A percentile compares a stretch with the other conserved stretches of the same genome.
Evolutionary conservation across 2,329 filamentous ascomycete species (phyloP).

Genomic region (Apiospora rasikravindrae): DNA sequence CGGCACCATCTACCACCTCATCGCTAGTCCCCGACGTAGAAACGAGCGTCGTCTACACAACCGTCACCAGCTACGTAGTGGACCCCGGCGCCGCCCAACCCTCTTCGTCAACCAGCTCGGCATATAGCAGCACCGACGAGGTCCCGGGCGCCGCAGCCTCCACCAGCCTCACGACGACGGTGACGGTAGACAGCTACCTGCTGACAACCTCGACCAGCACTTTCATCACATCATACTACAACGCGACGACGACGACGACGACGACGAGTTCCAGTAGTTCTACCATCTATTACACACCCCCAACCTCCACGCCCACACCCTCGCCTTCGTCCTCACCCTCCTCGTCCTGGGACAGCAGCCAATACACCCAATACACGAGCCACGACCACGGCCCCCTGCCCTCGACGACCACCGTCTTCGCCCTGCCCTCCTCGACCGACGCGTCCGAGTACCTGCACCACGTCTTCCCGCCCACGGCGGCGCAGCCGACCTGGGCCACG

Average conservation of each 20-base stretch:
- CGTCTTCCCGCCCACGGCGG: constrained; percentile 18
- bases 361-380: background rate
- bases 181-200: background rate
- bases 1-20: background rate
- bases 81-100: background rate
- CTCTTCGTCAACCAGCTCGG: background rate
- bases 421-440: constrained; percentile 20
- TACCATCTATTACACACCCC: background rate
- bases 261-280: background rate
- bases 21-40: background rate
- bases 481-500: constrained; percentile 29
- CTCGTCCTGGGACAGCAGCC: background rate
- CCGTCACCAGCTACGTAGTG: background rate
- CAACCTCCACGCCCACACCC: too few relatives aligned
- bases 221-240: background rate
- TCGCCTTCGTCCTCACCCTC: background rate
- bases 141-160: too few relatives aligned
- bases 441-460: constrained; percentile 21
- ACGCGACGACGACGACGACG: background rate
- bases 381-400: background rate
- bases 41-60: background rate
- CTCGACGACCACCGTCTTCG: background rate
- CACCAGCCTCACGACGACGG: background rate
- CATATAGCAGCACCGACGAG: background rate
- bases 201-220: background rate